A percentile compares a stretch with the other conserved stretches of the same genome.
These are phyloP conservation scores for Trypanosoma vivax DNA, from an alignment of 208 protist species.

Conservation along the genomic window DNA sequence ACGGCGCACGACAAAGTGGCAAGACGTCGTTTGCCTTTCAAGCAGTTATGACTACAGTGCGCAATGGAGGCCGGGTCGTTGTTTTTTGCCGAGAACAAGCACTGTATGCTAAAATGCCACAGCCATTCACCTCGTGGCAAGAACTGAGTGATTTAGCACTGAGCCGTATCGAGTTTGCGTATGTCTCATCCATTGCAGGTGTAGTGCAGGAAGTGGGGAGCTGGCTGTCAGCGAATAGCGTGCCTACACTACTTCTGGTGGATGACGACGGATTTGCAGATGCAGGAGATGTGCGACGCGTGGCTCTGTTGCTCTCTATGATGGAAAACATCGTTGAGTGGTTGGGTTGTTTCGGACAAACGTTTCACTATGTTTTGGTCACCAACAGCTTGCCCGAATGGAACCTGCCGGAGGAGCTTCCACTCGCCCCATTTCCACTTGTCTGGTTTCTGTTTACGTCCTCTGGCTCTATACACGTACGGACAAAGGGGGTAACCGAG, in stretches of 20 bases:
- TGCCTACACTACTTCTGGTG: slow-evolving; percentile 36
- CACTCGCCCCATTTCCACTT: slow-evolving; percentile 43
- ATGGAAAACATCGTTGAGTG: slow-evolving; percentile 40
- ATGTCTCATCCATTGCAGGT: slow-evolving; percentile 27
- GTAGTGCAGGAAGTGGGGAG: slow-evolving; percentile 28
- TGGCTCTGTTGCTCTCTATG: slow-evolving; percentile 8
- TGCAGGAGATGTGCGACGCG: slow-evolving; percentile 8
- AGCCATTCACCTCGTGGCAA: slow-evolving; percentile 47
- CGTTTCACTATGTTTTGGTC: slow-evolving; percentile 45
- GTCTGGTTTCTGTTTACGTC: slow-evolving; percentile 33
- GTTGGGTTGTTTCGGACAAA: slow-evolving; percentile 3
- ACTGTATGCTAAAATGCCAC: slow-evolving; percentile 47
- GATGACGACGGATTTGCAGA: slow-evolving; percentile 51
- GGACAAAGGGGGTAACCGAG: no score
- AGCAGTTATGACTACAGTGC: slow-evolving; percentile 41
- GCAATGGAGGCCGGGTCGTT: slow-evolving; percentile 21
- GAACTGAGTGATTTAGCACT: slow-evolving; percentile 26
- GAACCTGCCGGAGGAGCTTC: slow-evolving; percentile 17
- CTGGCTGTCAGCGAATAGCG: slow-evolving; percentile 8
- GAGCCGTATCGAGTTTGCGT: slow-evolving; percentile 51
- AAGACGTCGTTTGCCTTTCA: slow-evolving; percentile 72
- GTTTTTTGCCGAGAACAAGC: slow-evolving; percentile 45
- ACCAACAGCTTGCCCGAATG: slow-evolving; percentile 24
- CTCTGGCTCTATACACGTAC: slow-evolving; percentile 26
- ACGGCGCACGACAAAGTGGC: slow-evolving; percentile 33